A percentile compares a stretch with the other conserved stretches of the same genome.
phyloP scores from a whole-genome alignment of 805 yeast species.

The Ogataea ganodermae region DNA sequence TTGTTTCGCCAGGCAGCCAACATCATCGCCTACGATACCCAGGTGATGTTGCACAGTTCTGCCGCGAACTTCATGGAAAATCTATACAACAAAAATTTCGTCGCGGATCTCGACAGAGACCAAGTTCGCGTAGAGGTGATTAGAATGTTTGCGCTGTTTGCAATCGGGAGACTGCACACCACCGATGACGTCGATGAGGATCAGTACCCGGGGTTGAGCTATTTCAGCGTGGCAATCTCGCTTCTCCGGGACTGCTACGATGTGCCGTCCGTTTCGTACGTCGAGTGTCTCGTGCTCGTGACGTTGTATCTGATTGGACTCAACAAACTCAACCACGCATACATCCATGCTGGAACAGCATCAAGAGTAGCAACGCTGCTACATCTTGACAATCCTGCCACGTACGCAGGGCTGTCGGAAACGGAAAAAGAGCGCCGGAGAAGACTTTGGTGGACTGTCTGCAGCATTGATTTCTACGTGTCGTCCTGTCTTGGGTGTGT shows the following conservation, averaged over 20 bases:
- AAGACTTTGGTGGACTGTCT: conserved; percentile 12
- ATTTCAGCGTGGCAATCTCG: conserved; percentile 5
- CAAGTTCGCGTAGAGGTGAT: neutral
- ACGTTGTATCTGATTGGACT: conserved; percentile 9
- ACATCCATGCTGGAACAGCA: conserved; percentile 11
- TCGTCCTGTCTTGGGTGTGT: conserved; percentile 9
- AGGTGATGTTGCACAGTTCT: conserved; percentile 10
- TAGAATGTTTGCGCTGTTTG: conserved; percentile 9
- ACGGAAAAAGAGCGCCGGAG: conserved; percentile 11
- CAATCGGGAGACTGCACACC: conserved; percentile 10
- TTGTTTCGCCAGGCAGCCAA: conserved; percentile 7
- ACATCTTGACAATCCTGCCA: neutral
- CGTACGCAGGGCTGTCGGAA: neutral
- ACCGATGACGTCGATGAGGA: conserved; percentile 10
- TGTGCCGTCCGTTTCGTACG: neutral
- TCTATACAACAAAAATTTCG: conserved; percentile 2
- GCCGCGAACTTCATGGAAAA: conserved; percentile 2
- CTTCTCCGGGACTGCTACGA: conserved; percentile 6
- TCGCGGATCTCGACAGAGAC: conserved; percentile 1
- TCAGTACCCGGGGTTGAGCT: conserved; percentile 11
- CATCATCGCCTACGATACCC: conserved; percentile 9
- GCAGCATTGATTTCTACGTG: conserved; percentile 7
- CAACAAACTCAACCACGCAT: conserved; percentile 9
- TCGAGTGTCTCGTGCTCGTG: conserved; percentile 7
- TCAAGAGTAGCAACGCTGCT: neutral